Base-by-base conservation (phyloP, 805 yeast genomes). In the Candida manassasensis region DNA sequence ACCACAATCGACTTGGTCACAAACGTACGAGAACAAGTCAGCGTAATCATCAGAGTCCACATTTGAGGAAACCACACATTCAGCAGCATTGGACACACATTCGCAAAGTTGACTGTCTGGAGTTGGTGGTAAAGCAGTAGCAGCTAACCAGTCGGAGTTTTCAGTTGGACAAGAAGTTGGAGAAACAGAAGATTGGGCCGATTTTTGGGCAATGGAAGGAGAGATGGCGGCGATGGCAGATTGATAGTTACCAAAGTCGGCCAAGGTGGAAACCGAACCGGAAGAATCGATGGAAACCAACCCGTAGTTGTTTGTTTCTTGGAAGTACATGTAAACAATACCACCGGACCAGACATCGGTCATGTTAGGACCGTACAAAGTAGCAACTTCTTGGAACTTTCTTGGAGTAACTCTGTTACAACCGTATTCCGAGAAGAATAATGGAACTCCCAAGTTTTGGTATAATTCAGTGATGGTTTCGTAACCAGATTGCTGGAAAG, bases 341-440 rank as follows among this genome's bases (percentile, higher is more conserved):
- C 90, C 94, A 66, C 94, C 90, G 34, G 90, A 83, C 93, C 90
- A 84, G 41, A 81, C 81, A 57, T 72, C 82, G 44, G 88, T 82
- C 94, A 84, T 84, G 26, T 82, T 67, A 34, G 57, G 55, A 44
- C 80, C 67, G 64, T 73, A 84, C 26, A 84, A 52, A 40, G 87
- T 70, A 29, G 63, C 75, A 45, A 84, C 84, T 63, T 83, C 90
- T 39, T 77, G 68, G 74, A 84, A 84, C 45, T 59, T 56, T 76
- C 90, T 79, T 63, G 90, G 90, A 27, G 49, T 46, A 40, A 77
- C 81, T 41, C 55, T 67, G 61, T 81, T 83, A 69, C 90, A 83
- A 57, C 90, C 90, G 55, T 83, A 83, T 67, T 84, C 93, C 29
- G 89, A 81, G 69, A 84, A 83, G 71, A 84, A 83, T 34, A 73